Base-by-base conservation (phyloP, 768 basidiomycete species). In the Dioszegia aurantiaca region DNA sequence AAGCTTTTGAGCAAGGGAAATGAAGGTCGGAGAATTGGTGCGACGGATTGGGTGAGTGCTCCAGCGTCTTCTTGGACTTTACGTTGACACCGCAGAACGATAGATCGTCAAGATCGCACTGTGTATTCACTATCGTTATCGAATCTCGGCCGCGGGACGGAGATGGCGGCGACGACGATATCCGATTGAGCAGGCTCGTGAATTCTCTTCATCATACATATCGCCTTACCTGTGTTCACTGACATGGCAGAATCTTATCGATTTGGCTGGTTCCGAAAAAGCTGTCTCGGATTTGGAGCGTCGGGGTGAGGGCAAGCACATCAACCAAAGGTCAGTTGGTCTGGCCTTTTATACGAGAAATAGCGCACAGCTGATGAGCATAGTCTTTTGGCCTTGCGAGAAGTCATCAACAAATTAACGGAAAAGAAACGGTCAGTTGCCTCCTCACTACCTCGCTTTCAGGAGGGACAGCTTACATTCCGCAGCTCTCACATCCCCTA, bases 1-100 rank as follows among this genome's bases (percentile, higher is more conserved):
- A 79, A 80, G 16, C 86, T 88, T 63, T 76, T 99, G n/a, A 77
- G 83, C 41, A 79, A 89, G 40, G 75, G 75, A 3, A 70, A 73
- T 30, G 65, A 60, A 17, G 60, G 69, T 16, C 47, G 75, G 28
- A 63, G 65, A 39, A 63, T 67, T 14, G 73, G 73, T 1, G 71
- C 69, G 11, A 76, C 75, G 12, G 75, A 76, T 47, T 76, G 75
- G 75, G 69, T 72, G 21, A 59, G 70, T 61, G n/a, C n/a, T n/a
- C n/a, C n/a, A n/a, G n/a, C n/a, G n/a, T n/a, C n/a, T n/a, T n/a
- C n/a, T n/a, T n/a, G 21, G 16, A 11, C 12, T 36, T 23, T 17
- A 27, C 51, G 28, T 46, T 43, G 55, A 39, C 39, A 4, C 5
- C 19, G 3, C 45, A 72, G 68, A 78, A 78, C 46, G 76, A 76